Base-by-base conservation (phyloP, 805 yeast genomes). In the Saturnispora silvae region DNA sequence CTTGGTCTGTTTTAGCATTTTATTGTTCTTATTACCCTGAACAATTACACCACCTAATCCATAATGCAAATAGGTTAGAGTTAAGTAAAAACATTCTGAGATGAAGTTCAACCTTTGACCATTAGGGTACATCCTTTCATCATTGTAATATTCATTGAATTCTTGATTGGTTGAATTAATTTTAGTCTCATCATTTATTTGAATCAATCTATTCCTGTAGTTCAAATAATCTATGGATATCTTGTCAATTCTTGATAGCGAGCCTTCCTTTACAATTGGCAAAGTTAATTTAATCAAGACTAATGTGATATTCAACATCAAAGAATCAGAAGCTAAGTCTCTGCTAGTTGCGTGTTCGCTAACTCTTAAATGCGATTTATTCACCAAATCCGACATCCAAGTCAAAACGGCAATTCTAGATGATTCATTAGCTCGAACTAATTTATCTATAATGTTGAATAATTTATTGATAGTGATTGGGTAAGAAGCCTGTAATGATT, bases 61-160 rank as follows among this genome's bases (percentile, higher is more conserved):
- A 59, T 81, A 92, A 47, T 89, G 87, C 34, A 84, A 58, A 54
- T 80, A 86, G 0, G 94, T 76, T 35, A 81, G 64, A 5, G 87
- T 75, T 39, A 92, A 55, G 51, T 69, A 92, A 57, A 86, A 92
- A 50, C 94, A 80, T 46, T 89, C 92, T 7, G 95, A 77, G n/a
- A 92, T 84, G 54, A 92, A 92, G 50, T 92, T 89, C 26, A 56
- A 34, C 20, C 68, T 54, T 10, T 20, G 15, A 8, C 40, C 41
- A 3, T 22, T 27, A 43, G 56, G 53, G n/a, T 56, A 52, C 10
- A 63, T 54, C 28, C 59, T 60, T n/a, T n/a, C n/a, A 26, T 60
- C 54, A 5, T 66, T 58, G 49, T 71, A 73, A 48, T 70, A 75
- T 34, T 71, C 75, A 34, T 68, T 67, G 4, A 84, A 80, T 49